Evolutionary conservation across 2,329 filamentous ascomycete genomes (phyloP), one percentile per base, ranked within the genome.

Genomic region (Nothophaeocryptopus gaeumannii): DNA sequence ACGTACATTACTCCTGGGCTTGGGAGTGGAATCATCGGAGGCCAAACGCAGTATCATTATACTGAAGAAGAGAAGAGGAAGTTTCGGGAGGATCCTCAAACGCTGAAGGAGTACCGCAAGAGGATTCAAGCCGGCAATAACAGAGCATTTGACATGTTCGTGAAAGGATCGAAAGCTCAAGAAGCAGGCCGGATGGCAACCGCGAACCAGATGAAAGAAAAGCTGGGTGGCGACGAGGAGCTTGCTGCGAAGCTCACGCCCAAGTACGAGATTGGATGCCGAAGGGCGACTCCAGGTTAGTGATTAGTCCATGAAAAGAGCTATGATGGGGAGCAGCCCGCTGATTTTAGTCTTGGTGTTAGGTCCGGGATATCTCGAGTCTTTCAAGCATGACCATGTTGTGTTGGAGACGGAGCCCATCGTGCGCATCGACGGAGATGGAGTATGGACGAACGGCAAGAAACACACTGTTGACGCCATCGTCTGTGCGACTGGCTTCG

Each of bases 181-280:
- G 41, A 48, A n/a, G 38, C 52, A 5, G 58, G 49, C 5, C 55
- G 59, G 3, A 56, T 54, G 30, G 45, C 51, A 5, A 63, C 60
- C 5, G 53, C 54, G 15, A 54, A 58, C 2, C 59, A 61, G 44
- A 85, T 85, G 79, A 71, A 71, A 32, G 60, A 73, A 35, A 74
- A 81, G 0, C 66, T 85, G 0, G 67, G 66, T 1, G 73, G 75
- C 45, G 79, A 83, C 53, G 78, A 81, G 0, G 76, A 81, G 16
- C 67, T 86, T 3, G 65, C 79, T 0, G 70, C 79, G 1, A 70
- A 74, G 15, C 71, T 86, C 2, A 72, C 83, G 3, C 84, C 84
- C 0, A 78, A 84, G 54, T 86, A 84, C 60, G 55, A 82, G 0
- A 81, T 83, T 1, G 79, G 82, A 57, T 88, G 84, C 55, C 77